Evolutionary conservation across 768 basidiomycete genomes (phyloP), one percentile per base, ranked within the genome.

Genomic region (Lactarius trivialis): DNA sequence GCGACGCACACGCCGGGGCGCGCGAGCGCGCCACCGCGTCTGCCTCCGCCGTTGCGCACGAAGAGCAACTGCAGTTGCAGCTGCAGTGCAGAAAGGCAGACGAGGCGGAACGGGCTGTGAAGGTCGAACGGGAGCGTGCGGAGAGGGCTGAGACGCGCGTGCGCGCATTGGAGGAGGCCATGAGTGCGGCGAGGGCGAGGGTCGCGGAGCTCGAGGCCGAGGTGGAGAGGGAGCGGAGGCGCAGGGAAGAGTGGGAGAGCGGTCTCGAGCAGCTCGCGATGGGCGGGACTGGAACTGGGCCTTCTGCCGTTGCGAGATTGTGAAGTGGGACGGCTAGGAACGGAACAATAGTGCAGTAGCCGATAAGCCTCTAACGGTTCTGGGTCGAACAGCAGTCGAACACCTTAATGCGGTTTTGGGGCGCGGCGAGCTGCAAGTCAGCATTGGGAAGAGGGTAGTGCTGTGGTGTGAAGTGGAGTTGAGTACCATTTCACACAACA

Each of bases 191-290:
- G 0, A 39, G 1, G 53, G 57, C n/a, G 53, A 54, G 26, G 36
- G 45, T 55, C 4, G 2, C 5, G 1, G 57, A 41, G 53, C 52
- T 63, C 2, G 62, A 59, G 52, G 37, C 19, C 1, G 30, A 4
- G 0, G 45, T 63, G 11, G 57, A 55, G 21, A 3, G 57, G 11
- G 62, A 63, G 36, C 30, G 37, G 57, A 48, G 24, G 30, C 1
- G 52, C 3, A 32, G 62, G 24, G 57, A 41, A 21, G 62, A 63
- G 45, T 59, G 45, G 57, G 62, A 59, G 57, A 28, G 43, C 2
- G 53, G 62, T 3, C 36, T 63, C 2, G 62, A 63, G 57, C 51
- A 28, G 30, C 57, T 63, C 53, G 61, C 56, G 39, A 52, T 57
- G 32, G 56, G 56, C 17, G 49, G n/a, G 53, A 9, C 28, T 0